A percentile compares a stretch with the other conserved stretches of the same genome.
phyloP scores from a whole-genome alignment of 2,329 filamentous ascomycete species.

The Pseudogymnoascus sp. region DNA sequence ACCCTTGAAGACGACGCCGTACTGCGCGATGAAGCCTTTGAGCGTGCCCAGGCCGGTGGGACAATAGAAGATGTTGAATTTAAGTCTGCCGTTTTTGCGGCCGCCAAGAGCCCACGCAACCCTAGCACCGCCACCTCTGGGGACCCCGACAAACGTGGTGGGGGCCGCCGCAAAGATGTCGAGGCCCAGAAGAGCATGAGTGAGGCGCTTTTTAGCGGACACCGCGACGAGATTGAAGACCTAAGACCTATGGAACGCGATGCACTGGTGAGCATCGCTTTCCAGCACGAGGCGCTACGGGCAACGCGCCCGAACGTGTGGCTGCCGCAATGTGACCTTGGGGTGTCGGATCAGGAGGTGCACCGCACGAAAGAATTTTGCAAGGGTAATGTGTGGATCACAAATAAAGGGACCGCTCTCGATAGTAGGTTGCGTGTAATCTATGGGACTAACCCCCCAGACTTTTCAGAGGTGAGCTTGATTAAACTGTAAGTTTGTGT shows the following conservation, averaged over 20 bases:
- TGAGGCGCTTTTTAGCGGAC: slow-evolving; percentile 74
- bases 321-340: slow-evolving; percentile 86
- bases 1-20: slow-evolving; percentile 94
- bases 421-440: slow-evolving; percentile 79
- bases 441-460: slow-evolving; percentile 76
- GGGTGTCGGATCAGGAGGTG: slow-evolving; percentile 87
- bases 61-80: slow-evolving; percentile 53
- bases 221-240: slow-evolving; percentile 90
- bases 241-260: slow-evolving; percentile 85
- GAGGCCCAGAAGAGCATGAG: slow-evolving; percentile 45
- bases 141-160: slow-evolving; percentile 22
- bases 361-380: slow-evolving; percentile 59
- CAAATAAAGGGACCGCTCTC: slow-evolving; percentile 81
- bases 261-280: slow-evolving; percentile 73
- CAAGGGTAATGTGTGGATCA: slow-evolving; percentile 66
- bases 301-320: slow-evolving; percentile 81
- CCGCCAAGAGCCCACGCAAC: slow-evolving; percentile 22
- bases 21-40: slow-evolving; percentile 80
- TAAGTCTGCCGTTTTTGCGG: slow-evolving; percentile 22
- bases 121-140: slow-evolving; percentile 39
- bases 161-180: slow-evolving; percentile 40
- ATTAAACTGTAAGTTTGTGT: slow-evolving; percentile 56
- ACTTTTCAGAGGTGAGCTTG: slow-evolving; percentile 80
- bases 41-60: slow-evolving; percentile 63
- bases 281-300: slow-evolving; percentile 80